Conservation (phyloP, 2,329 filamentous ascomycete species). For the Colletotrichum noveboracense region DNA sequence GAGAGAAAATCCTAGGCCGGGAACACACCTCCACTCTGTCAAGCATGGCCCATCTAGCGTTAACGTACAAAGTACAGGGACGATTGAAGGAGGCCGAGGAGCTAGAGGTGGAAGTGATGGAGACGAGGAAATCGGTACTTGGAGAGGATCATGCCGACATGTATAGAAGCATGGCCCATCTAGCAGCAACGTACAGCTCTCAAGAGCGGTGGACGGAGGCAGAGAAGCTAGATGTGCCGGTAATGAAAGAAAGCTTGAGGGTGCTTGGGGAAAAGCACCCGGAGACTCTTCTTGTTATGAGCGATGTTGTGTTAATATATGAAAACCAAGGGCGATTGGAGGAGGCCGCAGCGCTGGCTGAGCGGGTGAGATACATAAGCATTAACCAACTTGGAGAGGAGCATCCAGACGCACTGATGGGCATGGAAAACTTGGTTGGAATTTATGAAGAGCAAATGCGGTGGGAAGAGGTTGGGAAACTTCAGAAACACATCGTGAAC, state of each 20-base stretch:
- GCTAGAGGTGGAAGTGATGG: background rate
- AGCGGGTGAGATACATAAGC: background rate
- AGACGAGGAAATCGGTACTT: too few species aligned
- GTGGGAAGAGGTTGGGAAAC: background rate
- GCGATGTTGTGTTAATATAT: rapidly evolving
- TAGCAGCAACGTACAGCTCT: background rate
- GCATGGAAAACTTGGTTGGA: background rate
- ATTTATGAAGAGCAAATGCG: too few species aligned
- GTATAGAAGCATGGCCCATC: background rate
- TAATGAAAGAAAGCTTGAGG: background rate
- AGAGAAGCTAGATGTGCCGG: background rate
- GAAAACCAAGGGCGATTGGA: background rate
- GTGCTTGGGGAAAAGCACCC: background rate
- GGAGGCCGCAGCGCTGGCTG: background rate
- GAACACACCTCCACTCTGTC: rapidly evolving
- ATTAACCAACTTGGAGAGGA: background rate
- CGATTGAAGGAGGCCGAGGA: background rate
- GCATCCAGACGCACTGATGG: background rate
- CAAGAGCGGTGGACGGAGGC: background rate
- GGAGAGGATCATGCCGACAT: too few species aligned
- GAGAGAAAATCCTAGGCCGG: background rate
- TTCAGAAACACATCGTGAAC: background rate
- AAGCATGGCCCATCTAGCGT: background rate
- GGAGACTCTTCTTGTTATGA: rapidly evolving
- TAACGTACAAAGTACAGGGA: rapidly evolving